These are phyloP conservation scores for Microsporum audouinii DNA, from an alignment of 2,329 filamentous ascomycete species.

Conservation along the genomic window DNA sequence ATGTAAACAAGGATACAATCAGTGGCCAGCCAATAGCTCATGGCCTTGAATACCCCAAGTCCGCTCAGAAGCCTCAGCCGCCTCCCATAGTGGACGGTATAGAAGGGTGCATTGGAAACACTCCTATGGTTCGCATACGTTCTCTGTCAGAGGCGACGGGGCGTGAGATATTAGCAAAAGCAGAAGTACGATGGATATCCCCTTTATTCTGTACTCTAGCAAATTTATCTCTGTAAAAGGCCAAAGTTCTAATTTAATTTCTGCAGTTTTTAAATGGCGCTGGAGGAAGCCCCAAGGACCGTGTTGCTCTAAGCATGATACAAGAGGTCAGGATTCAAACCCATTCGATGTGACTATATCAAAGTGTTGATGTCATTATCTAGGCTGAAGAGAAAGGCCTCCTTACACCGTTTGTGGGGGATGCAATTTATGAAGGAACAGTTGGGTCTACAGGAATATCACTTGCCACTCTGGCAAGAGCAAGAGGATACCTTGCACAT, in stretches of 20 bases:
- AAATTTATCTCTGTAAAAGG: not conserved
- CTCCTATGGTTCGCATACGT: slow-evolving; percentile 74
- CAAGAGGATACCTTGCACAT: slow-evolving; percentile 79
- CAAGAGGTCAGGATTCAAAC: slow-evolving; percentile 32
- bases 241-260: slow-evolving; percentile 9
- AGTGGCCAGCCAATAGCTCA: not conserved
- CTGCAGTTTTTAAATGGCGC: slow-evolving; percentile 75
- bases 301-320: slow-evolving; percentile 87
- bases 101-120: slow-evolving; percentile 86
- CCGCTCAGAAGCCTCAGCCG: slow-evolving; percentile 13
- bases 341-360: not conserved
- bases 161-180: slow-evolving; percentile 82
- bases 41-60: not conserved
- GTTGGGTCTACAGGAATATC: slow-evolving; percentile 95
- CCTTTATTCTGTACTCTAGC: not conserved
- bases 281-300: slow-evolving; percentile 86
- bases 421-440: slow-evolving; percentile 95
- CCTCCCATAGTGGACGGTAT: slow-evolving; percentile 60
- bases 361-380: slow-evolving; percentile 4
- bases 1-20: not conserved
- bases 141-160: slow-evolving; percentile 78
- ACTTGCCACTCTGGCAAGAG: slow-evolving; percentile 75
- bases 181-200: slow-evolving; percentile 47
- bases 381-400: slow-evolving; percentile 67
- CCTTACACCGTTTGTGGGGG: slow-evolving; percentile 66